Conservation (phyloP, 2,329 filamentous ascomycete genomes). For the Bretziella fagacearum region DNA sequence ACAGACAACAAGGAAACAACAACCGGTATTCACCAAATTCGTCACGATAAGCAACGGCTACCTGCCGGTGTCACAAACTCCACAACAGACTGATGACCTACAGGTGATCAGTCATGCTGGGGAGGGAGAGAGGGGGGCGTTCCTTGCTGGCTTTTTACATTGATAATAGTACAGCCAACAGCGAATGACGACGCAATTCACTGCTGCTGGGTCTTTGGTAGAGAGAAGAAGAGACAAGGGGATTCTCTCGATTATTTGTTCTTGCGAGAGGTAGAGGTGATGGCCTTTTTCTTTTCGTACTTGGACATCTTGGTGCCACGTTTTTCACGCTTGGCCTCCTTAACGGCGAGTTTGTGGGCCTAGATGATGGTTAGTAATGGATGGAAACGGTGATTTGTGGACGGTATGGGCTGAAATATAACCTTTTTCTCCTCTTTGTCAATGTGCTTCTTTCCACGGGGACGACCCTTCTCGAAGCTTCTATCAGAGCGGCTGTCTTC, state of each 20-base stretch:
- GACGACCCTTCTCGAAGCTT: conserved; percentile 46
- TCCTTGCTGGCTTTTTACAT: no score
- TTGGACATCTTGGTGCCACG: conserved; percentile 93
- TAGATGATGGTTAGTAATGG: conserved; percentile 20
- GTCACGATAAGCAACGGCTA: no score
- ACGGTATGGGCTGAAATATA: conserved; percentile 20
- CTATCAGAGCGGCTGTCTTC: conserved; percentile 34
- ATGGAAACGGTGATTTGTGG: not conserved
- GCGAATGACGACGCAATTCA: no score
- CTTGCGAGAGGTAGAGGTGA: conserved; percentile 43
- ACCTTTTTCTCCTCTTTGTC: conserved; percentile 83
- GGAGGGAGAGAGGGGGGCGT: no score
- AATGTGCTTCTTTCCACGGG: conserved; percentile 69
- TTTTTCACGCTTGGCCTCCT: conserved; percentile 90
- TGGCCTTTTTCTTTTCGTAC: conserved; percentile 78
- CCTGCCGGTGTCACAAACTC: no score
- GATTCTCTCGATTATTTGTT: conserved; percentile 35
- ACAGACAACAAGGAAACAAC: no score
- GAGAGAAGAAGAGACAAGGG: no score
- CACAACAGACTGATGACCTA: no score
- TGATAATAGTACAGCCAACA: no score
- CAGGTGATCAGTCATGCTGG: no score
- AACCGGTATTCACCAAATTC: no score
- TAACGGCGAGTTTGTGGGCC: conserved; percentile 72
- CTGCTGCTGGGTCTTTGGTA: no score